These are phyloP conservation scores for Monosiga brevicollis DNA, from an alignment of 78 protist genomes.

Conservation along the genomic window DNA sequence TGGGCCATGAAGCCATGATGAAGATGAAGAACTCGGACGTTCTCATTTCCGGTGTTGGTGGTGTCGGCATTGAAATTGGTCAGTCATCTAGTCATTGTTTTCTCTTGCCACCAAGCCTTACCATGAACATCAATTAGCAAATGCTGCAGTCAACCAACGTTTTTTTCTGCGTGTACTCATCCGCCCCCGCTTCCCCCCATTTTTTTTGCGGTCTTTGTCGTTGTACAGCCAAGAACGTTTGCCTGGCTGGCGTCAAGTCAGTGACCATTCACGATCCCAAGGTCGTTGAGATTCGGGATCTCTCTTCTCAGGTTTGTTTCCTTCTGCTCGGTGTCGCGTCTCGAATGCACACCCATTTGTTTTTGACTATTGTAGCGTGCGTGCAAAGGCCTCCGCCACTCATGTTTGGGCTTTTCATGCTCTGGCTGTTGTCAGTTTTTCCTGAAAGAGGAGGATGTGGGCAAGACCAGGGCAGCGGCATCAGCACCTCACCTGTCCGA, in stretches of 20 bases:
- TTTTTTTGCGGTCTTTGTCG: background rate
- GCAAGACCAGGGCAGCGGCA: conserved; percentile 54
- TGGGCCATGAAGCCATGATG: conserved; percentile 79
- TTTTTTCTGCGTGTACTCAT: background rate
- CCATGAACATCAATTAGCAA: background rate
- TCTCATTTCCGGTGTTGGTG: conserved; percentile 79
- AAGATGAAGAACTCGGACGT: conserved; percentile 51
- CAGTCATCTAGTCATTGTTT: background rate
- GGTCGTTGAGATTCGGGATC: conserved; percentile 43
- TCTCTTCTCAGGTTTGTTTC: conserved; percentile 18
- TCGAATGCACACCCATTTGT: background rate
- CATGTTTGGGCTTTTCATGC: background rate
- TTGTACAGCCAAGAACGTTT: conserved; percentile 87
- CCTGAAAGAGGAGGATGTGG: conserved; percentile 72
- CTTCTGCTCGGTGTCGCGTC: background rate
- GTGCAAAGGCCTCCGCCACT: background rate
- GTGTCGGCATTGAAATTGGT: conserved; percentile 93
- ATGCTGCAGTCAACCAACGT: background rate
- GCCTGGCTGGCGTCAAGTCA: conserved; percentile 90
- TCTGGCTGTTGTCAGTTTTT: conserved; percentile 65
- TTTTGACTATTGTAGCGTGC: too few species aligned
- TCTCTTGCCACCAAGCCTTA: background rate
- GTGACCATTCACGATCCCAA: conserved; percentile 77
- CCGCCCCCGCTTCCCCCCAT: background rate
- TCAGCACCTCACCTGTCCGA: conserved; percentile 54